Conservation (phyloP, 1,284 basidiomycete genomes). For the Microbotryum scabiosae region DNA sequence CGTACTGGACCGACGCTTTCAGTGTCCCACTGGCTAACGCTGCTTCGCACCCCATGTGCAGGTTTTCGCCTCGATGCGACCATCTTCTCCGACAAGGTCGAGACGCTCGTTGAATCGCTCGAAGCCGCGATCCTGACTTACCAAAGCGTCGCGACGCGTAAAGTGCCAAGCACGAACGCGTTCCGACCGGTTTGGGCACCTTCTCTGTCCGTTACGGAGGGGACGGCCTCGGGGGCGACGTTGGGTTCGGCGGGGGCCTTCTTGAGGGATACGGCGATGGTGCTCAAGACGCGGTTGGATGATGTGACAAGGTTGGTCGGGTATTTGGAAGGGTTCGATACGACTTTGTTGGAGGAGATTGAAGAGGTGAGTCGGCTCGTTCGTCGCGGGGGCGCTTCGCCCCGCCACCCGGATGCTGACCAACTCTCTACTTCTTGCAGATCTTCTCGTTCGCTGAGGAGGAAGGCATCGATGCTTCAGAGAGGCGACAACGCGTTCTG, state of each 20-base stretch:
- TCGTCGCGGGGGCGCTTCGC: not conserved
- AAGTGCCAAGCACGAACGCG: constrained; percentile 31
- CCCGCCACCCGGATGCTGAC: not conserved
- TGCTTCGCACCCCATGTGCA: not conserved
- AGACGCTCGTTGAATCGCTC: constrained; percentile 25
- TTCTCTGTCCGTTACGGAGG: constrained; percentile 15
- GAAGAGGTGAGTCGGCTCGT: constrained; percentile 36
- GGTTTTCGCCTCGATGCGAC: constrained; percentile 16
- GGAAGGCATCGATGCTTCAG: constrained; percentile 8
- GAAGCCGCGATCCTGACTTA: constrained; percentile 30
- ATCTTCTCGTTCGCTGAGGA: constrained; percentile 20
- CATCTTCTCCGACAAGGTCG: constrained; percentile 27
- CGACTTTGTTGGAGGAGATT: constrained; percentile 39
- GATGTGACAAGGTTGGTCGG: constrained; percentile 59
- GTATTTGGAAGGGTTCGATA: constrained; percentile 61
- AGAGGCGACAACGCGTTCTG: constrained; percentile 14
- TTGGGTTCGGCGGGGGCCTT: constrained; percentile 66
- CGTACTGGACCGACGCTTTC: not conserved
- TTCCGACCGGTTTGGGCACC: constrained; percentile 32
- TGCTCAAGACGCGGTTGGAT: constrained; percentile 55
- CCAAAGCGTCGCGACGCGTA: constrained; percentile 27
- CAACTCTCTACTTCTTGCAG: not conserved
- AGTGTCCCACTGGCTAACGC: not conserved
- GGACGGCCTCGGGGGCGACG: constrained; percentile 40
- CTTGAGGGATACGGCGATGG: constrained; percentile 53